A percentile compares a stretch with the other conserved stretches of the same genome.
These are phyloP conservation scores for Lactifluus hygrophoroides DNA, from an alignment of 768 basidiomycete genomes.

Conservation along the genomic window DNA sequence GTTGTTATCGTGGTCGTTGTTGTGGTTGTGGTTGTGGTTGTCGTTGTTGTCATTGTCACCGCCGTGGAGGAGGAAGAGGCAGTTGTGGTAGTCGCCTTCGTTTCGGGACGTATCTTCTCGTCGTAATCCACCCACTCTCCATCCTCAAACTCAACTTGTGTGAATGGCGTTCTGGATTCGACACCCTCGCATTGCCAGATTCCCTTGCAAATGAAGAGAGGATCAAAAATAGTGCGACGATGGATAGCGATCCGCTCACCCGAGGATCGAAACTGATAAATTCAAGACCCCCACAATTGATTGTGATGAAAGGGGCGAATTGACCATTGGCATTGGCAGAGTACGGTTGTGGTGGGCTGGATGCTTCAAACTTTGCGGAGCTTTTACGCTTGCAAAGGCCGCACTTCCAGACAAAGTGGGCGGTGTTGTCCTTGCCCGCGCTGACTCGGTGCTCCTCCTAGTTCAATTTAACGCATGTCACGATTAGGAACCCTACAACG, in stretches of 20 bases:
- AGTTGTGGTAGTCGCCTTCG: no score
- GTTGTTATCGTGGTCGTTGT: no score
- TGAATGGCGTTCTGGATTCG: slow-evolving; percentile 46
- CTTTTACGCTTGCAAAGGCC: slow-evolving; percentile 71
- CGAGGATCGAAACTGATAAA: slow-evolving; percentile 68
- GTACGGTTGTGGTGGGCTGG: slow-evolving; percentile 46
- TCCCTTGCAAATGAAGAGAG: slow-evolving; percentile 41
- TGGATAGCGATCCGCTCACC: slow-evolving; percentile 34
- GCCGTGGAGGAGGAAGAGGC: no score
- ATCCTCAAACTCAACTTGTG: slow-evolving; percentile 57
- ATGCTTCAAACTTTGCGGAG: slow-evolving; percentile 67
- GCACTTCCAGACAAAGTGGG: slow-evolving; percentile 79
- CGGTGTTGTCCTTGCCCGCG: slow-evolving; percentile 56
- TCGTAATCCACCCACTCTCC: slow-evolving; percentile 86
- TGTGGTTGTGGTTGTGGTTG: no score
- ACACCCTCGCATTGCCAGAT: slow-evolving; percentile 67
- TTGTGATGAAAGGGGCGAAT: slow-evolving; percentile 53
- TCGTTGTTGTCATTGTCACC: no score
- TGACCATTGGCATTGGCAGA: slow-evolving; percentile 48
- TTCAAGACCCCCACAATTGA: slow-evolving; percentile 86
- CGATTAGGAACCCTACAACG: not conserved
- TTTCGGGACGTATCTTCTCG: slow-evolving; percentile 64
- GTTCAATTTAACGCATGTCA: not conserved
- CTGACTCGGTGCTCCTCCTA: slow-evolving; percentile 64
- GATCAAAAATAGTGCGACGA: not conserved